A percentile compares a stretch with the other conserved stretches of the same genome.
Evolutionary conservation across 2,329 filamentous ascomycete genomes (phyloP).

Genomic region (Scytalidium lignicola): DNA sequence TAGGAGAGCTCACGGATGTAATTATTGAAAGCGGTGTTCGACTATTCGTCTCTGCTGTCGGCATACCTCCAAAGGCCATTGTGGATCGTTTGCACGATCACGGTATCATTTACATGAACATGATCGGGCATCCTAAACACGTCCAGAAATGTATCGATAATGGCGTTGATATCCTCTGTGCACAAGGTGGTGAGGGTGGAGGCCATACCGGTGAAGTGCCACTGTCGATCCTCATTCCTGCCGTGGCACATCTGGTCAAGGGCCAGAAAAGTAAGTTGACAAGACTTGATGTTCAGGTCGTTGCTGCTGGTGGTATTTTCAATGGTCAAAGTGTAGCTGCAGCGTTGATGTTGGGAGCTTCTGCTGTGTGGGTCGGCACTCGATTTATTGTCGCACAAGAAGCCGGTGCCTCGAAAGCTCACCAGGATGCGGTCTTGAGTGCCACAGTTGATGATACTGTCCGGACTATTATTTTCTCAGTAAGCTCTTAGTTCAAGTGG

Average conservation of each 20-base stretch:
- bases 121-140: conserved; percentile 98
- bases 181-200: conserved; percentile 91
- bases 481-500: background rate
- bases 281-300: conserved; percentile 76
- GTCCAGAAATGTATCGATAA: conserved; percentile 87
- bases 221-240: conserved; percentile 74
- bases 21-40: conserved; percentile 84
- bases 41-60: conserved; percentile 91
- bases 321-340: conserved; percentile 84
- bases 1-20: conserved; percentile 79
- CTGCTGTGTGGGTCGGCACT: conserved; percentile 89
- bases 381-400: conserved; percentile 89
- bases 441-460: conserved; percentile 89
- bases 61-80: conserved; percentile 77
- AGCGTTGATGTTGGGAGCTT: conserved; percentile 82
- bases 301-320: conserved; percentile 90
- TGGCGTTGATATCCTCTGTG: conserved; percentile 90
- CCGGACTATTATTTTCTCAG: conserved; percentile 83
- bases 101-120: conserved; percentile 96
- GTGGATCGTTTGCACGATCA: conserved; percentile 82
- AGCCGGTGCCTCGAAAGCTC: conserved; percentile 81
- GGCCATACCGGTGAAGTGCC: conserved; percentile 90
- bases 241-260: conserved; percentile 73
- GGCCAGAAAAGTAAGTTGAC: conserved; percentile 79
- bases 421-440: conserved; percentile 90